Evolutionary conservation across 2,329 filamentous ascomycete genomes (phyloP).

Genomic region (Pseudocercospora musae): DNA sequence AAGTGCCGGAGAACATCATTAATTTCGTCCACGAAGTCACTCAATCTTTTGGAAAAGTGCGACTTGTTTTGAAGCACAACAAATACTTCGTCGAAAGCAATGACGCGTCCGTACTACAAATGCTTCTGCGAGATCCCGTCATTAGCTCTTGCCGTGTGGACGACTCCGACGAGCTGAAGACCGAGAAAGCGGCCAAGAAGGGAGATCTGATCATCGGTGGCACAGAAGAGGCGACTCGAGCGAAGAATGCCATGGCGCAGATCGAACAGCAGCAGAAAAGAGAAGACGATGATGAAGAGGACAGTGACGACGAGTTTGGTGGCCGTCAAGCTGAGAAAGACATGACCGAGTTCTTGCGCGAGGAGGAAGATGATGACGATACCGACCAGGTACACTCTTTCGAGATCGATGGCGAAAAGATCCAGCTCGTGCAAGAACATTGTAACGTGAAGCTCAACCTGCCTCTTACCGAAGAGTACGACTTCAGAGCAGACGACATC

Average conservation of each 20-base stretch:
- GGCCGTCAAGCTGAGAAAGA: conserved; percentile 46
- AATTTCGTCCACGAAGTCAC: conserved; percentile 80
- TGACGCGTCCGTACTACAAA: conserved; percentile 81
- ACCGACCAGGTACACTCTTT: conserved; percentile 89
- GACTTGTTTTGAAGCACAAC: conserved; percentile 90
- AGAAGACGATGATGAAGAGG: conserved; percentile 50
- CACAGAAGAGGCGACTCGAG: conserved; percentile 86
- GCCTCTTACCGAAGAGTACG: conserved; percentile 92
- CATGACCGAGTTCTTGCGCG: conserved; percentile 65
- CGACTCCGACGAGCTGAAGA: conserved; percentile 68
- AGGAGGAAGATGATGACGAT: conserved; percentile 79
- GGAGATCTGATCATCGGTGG: conserved; percentile 87
- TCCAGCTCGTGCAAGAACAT: conserved; percentile 83
- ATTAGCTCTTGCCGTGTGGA: conserved; percentile 79
- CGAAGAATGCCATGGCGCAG: conserved; percentile 65
- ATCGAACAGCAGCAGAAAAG: conserved; percentile 43
- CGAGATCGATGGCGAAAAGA: conserved; percentile 76
- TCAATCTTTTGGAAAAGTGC: conserved; percentile 90
- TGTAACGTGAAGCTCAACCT: conserved; percentile 77
- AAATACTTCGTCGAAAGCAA: conserved; percentile 92
- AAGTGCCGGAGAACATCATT: conserved; percentile 75
- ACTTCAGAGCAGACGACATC: conserved; percentile 85
- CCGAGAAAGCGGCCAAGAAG: conserved; percentile 80
- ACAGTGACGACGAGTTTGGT: conserved; percentile 56
- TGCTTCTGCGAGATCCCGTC: conserved; percentile 75